A percentile compares a stretch with the other conserved stretches of the same genome.
phyloP scores from a whole-genome alignment of 73 alveolate species.

The Urostyla sp. region DNA sequence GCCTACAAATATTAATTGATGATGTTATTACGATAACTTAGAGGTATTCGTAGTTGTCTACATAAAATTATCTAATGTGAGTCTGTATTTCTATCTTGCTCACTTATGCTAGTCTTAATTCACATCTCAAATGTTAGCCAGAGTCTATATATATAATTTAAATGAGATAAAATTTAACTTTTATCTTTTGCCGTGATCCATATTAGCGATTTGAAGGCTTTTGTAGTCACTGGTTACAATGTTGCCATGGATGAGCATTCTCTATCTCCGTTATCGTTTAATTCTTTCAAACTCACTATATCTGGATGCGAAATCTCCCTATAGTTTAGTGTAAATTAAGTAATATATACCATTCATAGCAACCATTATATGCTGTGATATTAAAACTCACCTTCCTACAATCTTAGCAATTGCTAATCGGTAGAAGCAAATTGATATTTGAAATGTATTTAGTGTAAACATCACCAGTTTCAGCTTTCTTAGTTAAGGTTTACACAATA shows the following conservation, averaged over 20 bases:
- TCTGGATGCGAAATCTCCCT: constrained; percentile 67
- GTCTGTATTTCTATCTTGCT: constrained; percentile 57
- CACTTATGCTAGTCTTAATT: constrained; percentile 56
- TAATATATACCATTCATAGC: constrained; percentile 60
- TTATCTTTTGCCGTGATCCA: constrained; percentile 70
- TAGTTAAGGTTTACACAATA: neutral
- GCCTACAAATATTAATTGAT: constrained; percentile 10
- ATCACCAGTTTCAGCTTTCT: constrained; percentile 17
- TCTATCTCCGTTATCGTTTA: constrained; percentile 11
- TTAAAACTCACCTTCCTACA: constrained; percentile 49
- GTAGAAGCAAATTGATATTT: constrained; percentile 53
- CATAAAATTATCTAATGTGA: constrained; percentile 72
- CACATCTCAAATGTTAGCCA: constrained; percentile 64
- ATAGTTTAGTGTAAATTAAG: neutral
- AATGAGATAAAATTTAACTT: constrained; percentile 1
- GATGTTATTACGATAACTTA: constrained; percentile 68
- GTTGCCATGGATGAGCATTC: constrained; percentile 50
- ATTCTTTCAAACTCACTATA: constrained; percentile 34
- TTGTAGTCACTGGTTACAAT: constrained; percentile 23
- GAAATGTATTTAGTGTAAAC: constrained; percentile 25
- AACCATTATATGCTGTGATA: constrained; percentile 68
- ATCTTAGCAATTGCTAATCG: constrained; percentile 38
- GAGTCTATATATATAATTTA: constrained; percentile 14
- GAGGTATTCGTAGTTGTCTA: constrained; percentile 80
- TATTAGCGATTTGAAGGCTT: constrained; percentile 57